Evolutionary conservation across 169 alveolate species (phyloP), one percentile per base, ranked within the genome.

Genomic region (Plasmodium gaboni): DNA sequence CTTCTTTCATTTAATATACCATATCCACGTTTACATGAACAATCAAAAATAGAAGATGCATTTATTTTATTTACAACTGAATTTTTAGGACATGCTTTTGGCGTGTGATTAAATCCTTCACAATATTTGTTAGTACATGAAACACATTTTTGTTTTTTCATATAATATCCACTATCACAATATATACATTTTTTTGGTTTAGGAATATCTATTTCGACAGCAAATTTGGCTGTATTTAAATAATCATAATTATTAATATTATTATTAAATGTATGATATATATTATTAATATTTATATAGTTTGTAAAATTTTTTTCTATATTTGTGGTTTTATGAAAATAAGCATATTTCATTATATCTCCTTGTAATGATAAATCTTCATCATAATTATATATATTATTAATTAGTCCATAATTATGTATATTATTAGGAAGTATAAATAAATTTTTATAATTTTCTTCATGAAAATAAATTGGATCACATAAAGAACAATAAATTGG

Each of bases 151-250:
- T 57, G 53, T 38, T 53, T 86, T 87, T 65, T 86, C 74, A 72
- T 48, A 59, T 44, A 92, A 65, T 73, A 92, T 24, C 96, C 96
- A 57, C 80, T 85, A 15, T 86, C 89, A 63, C 96, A 94, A 48
- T 76, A 72, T 71, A 44, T 12, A 72, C 96, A 94, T 59, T 92
- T 87, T 17, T 65, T 73, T 7, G 59, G 61, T n/a, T 88, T 38
- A n/a, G 87, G 80, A 12, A 88, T 73, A 44, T 93, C 94, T 19
- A 71, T 60, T 24, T 57, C 88, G 5, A 88, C 73, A 22, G 96
- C 86, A 63, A 88, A 92, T 7, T 76, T 74, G 51, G 17, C 28
- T 6, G 64, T 86, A 17, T 64, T 44, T 1, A 46, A 42, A 7
- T 38, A 32, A 15, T 42, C 53, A 19, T 38, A 38, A 38, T 38